A percentile compares a stretch with the other conserved stretches of the same genome.
Conservation (phyloP, 2,329 filamentous ascomycete genomes). For the Sporothrix curviconia region DNA sequence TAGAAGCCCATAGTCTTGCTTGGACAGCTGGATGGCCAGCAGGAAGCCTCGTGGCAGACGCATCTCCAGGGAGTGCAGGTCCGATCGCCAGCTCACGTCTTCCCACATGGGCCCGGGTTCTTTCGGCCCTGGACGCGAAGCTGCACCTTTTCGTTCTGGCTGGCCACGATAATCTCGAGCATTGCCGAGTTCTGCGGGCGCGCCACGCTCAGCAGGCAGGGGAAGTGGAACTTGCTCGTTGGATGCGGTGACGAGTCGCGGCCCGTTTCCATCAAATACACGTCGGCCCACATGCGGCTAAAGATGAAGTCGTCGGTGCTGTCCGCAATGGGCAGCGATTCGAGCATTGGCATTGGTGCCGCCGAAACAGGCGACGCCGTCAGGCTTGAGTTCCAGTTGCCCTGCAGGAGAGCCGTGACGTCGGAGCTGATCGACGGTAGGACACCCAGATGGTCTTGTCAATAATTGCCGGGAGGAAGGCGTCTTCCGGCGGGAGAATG, state of each 20-base stretch:
- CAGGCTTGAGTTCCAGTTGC: conserved; percentile 47
- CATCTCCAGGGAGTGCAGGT: conserved; percentile 58
- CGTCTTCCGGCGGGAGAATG: conserved; percentile 63
- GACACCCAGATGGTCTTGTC: conserved; percentile 77
- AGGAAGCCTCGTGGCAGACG: conserved; percentile 70
- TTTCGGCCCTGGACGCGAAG: conserved; percentile 64
- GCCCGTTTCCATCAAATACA: conserved; percentile 67
- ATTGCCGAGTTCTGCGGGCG: conserved; percentile 63
- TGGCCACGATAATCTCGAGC: conserved; percentile 67
- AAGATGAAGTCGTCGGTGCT: conserved; percentile 69
- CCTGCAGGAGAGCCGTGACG: conserved; percentile 62
- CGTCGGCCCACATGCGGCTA: conserved; percentile 68
- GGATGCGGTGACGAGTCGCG: conserved; percentile 41
- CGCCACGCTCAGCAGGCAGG: conserved; percentile 69
- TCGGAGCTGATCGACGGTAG: conserved; percentile 67
- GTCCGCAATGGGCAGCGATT: conserved; percentile 72
- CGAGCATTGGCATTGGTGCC: conserved; percentile 49
- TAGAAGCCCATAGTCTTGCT: conserved; percentile 70
- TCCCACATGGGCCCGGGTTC: conserved; percentile 69
- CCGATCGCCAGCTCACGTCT: conserved; percentile 71
- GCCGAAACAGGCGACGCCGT: conserved; percentile 41
- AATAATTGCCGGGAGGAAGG: conserved; percentile 66
- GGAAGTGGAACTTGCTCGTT: conserved; percentile 57
- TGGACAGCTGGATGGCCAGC: conserved; percentile 62
- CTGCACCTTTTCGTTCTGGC: conserved; percentile 72